Evolutionary conservation across 2,329 filamentous ascomycete genomes (phyloP).

Genomic region (Pyricularia grisea): DNA sequence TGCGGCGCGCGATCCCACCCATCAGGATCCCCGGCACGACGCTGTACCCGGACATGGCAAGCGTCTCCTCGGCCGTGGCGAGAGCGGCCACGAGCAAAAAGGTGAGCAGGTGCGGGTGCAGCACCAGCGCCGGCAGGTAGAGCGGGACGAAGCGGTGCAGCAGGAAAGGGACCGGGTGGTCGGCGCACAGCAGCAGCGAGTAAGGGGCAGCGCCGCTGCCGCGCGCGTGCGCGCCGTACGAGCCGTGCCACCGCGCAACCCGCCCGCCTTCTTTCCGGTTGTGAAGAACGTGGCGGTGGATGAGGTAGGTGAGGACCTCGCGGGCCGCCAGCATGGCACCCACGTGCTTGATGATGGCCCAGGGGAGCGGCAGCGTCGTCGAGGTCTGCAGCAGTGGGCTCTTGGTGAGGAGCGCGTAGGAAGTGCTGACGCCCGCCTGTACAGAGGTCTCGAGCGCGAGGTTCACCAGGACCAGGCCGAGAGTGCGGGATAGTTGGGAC

Average conservation of each 20-base stretch:
- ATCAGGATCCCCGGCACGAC: slow-evolving; percentile 44
- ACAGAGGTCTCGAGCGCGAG: slow-evolving; percentile 30
- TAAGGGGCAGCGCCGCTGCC: slow-evolving; percentile 39
- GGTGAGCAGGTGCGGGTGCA: slow-evolving; percentile 64
- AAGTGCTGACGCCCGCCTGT: slow-evolving; percentile 31
- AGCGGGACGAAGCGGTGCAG: slow-evolving; percentile 54
- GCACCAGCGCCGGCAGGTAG: slow-evolving; percentile 53
- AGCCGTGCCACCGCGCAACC: slow-evolving; percentile 20
- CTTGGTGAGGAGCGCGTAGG: slow-evolving; percentile 18
- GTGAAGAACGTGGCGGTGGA: slow-evolving; percentile 59
- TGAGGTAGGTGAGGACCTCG: slow-evolving; percentile 59
- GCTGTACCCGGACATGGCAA: slow-evolving; percentile 60
- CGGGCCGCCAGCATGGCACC: slow-evolving; percentile 31
- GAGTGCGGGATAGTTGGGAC: slow-evolving; percentile 19
- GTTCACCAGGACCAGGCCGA: slow-evolving; percentile 36
- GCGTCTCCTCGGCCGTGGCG: slow-evolving; percentile 55
- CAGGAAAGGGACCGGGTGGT: slow-evolving; percentile 58
- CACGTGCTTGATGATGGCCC: slow-evolving; percentile 42
- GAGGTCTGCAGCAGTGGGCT: slow-evolving; percentile 36
- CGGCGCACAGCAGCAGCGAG: slow-evolving; percentile 54
- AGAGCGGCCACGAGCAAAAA: slow-evolving; percentile 57
- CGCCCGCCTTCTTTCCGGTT: slow-evolving; percentile 25
- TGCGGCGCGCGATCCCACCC: slow-evolving; percentile 31
- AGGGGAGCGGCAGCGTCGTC: slow-evolving; percentile 41
- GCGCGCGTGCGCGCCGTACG: slow-evolving; percentile 39